phyloP scores from a whole-genome alignment of 2,329 filamentous ascomycete species.

The Harringtonia aguacate region DNA sequence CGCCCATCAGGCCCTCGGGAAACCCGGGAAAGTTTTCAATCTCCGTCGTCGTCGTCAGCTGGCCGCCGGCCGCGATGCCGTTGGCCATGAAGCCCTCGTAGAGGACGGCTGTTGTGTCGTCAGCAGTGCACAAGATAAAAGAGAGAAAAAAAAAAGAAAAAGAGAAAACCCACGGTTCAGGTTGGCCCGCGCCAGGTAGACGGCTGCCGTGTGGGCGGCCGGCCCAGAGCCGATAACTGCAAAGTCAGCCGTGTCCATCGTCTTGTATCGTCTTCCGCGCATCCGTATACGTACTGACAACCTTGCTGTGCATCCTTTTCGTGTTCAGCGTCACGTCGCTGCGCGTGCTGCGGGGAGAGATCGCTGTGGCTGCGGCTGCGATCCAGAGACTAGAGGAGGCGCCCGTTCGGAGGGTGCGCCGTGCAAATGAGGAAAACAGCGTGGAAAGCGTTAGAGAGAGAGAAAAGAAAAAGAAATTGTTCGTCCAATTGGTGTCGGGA shows the following conservation, averaged over 20 bases:
- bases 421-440: constrained; percentile 81
- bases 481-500: no score
- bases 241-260: no score
- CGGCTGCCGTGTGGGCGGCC: constrained; percentile 91
- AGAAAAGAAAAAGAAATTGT: neutral
- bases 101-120: constrained; percentile 58
- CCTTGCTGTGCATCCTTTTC: constrained; percentile 89
- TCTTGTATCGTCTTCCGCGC: no score
- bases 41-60: constrained; percentile 96
- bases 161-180: constrained; percentile 51
- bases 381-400: constrained; percentile 63
- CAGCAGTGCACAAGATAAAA: neutral
- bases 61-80: constrained; percentile 88
- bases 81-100: constrained; percentile 98
- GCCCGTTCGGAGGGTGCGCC: constrained; percentile 66
- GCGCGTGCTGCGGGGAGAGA: constrained; percentile 22
- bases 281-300: constrained; percentile 60
- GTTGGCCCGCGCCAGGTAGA: constrained; percentile 92
- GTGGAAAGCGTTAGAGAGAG: constrained; percentile 45
- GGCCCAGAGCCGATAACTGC: constrained; percentile 84
- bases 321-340: no score
- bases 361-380: constrained; percentile 55
- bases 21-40: constrained; percentile 98
- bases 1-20: constrained; percentile 76
- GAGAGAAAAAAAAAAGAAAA: neutral